Conservation (phyloP, 2,329 filamentous ascomycete species). For the Cordyceps cicadae region DNA sequence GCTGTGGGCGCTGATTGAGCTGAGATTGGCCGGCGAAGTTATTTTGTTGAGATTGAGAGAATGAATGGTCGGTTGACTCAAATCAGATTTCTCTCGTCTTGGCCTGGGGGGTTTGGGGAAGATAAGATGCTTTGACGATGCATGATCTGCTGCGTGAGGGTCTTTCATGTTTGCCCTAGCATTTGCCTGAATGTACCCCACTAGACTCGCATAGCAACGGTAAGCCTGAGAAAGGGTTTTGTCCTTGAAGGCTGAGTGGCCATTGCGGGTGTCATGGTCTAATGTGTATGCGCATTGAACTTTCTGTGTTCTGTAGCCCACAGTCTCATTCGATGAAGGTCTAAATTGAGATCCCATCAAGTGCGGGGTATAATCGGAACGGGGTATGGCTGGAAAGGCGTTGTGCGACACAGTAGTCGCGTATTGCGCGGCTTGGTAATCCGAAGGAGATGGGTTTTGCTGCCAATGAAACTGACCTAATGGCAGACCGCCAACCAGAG, state of each 20-base stretch:
- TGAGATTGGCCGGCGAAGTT: neutral
- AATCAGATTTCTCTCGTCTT: neutral
- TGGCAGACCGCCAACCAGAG: constrained; percentile 23
- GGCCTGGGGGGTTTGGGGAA: constrained; percentile 38
- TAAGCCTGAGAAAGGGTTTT: constrained; percentile 63
- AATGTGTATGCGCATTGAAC: neutral
- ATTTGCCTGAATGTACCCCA: constrained; percentile 54
- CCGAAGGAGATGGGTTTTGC: neutral
- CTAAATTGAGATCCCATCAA: neutral
- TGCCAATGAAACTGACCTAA: constrained; percentile 24
- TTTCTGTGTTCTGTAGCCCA: neutral
- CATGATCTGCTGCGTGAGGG: constrained; percentile 27
- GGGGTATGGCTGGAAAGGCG: neutral
- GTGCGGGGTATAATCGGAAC: neutral
- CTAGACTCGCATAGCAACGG: constrained; percentile 61
- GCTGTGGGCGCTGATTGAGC: neutral
- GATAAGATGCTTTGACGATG: constrained; percentile 42
- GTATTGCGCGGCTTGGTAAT: neutral
- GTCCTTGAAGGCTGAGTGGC: constrained; percentile 49
- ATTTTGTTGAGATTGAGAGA: neutral
- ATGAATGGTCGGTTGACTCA: neutral
- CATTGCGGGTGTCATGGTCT: neutral
- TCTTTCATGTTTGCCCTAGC: constrained; percentile 39
- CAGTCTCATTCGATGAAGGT: neutral
- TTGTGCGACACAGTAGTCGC: neutral